Percentiles rank a stretch among this genome's conserved stretches.
Conservation (phyloP, 176 grass and related monocot genomes). For the Lolium multiflorum region DNA sequence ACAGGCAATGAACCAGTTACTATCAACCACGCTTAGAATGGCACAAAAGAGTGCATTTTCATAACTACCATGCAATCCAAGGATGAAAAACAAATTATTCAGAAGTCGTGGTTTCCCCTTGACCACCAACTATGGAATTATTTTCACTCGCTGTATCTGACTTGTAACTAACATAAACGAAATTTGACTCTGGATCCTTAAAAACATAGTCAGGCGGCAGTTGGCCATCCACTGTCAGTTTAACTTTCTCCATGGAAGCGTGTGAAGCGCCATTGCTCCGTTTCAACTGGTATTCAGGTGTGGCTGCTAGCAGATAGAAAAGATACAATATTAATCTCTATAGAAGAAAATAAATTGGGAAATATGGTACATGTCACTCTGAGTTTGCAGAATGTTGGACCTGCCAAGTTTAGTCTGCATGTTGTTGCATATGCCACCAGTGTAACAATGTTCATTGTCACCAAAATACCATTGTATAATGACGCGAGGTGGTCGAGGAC, state of each 20-base stretch:
- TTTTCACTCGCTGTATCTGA: conserved; percentile 20
- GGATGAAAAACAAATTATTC: background rate
- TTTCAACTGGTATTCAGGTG: conserved; percentile 52
- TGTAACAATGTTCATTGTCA: conserved; percentile 20
- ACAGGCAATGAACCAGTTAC: background rate
- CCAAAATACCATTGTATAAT: conserved; percentile 16
- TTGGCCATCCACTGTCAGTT: conserved; percentile 60
- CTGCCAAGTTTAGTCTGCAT: conserved; percentile 28
- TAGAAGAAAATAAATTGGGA: background rate
- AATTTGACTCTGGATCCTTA: conserved; percentile 86
- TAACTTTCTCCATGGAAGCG: conserved; percentile 65
- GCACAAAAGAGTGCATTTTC: background rate
- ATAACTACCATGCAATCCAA: background rate
- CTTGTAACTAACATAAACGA: conserved; percentile 81
- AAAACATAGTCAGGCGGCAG: conserved; percentile 75
- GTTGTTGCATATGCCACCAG: conserved; percentile 13
- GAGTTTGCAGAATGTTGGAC: conserved; percentile 14
- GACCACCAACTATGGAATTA: conserved; percentile 13
- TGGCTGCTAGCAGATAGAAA: conserved; percentile 53
- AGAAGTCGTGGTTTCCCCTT: background rate
- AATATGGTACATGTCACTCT: background rate
- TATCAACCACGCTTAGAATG: background rate
- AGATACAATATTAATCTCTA: conserved; percentile 24
- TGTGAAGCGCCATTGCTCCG: conserved; percentile 30
- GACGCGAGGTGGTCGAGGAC: background rate